Conservation (phyloP, 441 rosid species). For the Populus hybrid region DNA sequence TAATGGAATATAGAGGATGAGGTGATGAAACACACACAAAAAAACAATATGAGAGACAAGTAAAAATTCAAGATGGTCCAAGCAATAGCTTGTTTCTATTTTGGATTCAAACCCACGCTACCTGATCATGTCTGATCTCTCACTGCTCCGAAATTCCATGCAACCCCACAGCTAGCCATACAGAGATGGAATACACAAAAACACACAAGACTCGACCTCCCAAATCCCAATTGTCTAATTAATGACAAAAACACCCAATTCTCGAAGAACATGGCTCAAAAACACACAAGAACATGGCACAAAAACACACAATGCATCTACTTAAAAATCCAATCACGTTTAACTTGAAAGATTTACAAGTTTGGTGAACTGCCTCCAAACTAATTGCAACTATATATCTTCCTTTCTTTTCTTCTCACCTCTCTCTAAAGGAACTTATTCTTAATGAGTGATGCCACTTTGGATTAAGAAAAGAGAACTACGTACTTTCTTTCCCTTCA, state of each 20-base stretch:
- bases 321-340: neutral
- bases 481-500: neutral
- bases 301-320: neutral
- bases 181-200: neutral
- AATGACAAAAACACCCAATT: neutral
- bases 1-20: neutral
- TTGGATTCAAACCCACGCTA: too few relatives aligned
- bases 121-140: neutral
- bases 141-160: neutral
- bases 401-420: neutral
- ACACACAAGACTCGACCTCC: too few relatives aligned
- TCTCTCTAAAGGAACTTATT: neutral
- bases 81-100: neutral
- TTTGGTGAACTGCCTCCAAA: neutral
- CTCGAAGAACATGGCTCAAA: too few relatives aligned
- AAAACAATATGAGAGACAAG: neutral
- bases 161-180: neutral
- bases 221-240: neutral
- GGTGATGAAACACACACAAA: neutral
- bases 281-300: too few relatives aligned
- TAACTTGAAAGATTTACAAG: neutral
- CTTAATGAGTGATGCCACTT: conserved; percentile 3
- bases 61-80: neutral
- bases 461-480: neutral
- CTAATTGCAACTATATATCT: neutral